Percentiles rank a stretch among this genome's conserved stretches.
phyloP scores from a whole-genome alignment of 495 filamentous ascomycete species.

The Neurospora sp. region DNA sequence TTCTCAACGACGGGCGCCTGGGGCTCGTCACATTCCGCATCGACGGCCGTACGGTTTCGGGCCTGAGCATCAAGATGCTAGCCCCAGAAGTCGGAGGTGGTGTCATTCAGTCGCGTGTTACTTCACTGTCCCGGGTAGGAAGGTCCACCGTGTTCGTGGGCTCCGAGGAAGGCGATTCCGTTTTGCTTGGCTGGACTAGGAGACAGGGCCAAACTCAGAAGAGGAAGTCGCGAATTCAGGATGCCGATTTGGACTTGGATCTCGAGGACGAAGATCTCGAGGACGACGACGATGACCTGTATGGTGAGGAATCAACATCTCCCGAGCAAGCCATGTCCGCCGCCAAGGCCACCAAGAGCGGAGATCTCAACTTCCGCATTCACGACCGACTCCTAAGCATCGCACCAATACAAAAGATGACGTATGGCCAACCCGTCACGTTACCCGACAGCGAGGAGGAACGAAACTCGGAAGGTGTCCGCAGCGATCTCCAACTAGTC shows the following conservation, averaged over 20 bases:
- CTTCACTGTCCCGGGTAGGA: conserved; percentile 57
- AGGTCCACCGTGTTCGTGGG: conserved; percentile 73
- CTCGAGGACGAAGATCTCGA: conserved; percentile 41
- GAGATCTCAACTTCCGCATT: conserved; percentile 61
- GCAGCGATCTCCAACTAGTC: conserved; percentile 58
- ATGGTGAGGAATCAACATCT: conserved; percentile 53
- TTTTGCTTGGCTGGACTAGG: conserved; percentile 68
- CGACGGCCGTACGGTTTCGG: conserved; percentile 88
- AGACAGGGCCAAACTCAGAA: conserved; percentile 44
- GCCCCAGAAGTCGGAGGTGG: conserved; percentile 47
- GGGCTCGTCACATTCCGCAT: conserved; percentile 72
- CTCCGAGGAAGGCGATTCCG: conserved; percentile 72
- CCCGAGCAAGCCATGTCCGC: conserved; percentile 17
- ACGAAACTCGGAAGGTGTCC: conserved; percentile 30
- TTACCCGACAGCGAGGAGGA: conserved; percentile 34
- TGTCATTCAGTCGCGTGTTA: conserved; percentile 52
- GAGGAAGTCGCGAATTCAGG: conserved; percentile 31
- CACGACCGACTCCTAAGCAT: conserved; percentile 69
- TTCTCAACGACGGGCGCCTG: conserved; percentile 66
- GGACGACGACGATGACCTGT: conserved; percentile 47
- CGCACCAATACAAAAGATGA: conserved; percentile 64
- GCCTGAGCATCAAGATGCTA: conserved; percentile 58
- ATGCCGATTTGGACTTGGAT: conserved; percentile 45
- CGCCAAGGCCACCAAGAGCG: conserved; percentile 30
- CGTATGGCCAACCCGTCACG: conserved; percentile 44